Base-by-base conservation (phyloP, 2,329 filamentous ascomycete species). In the Podosphaera leucotricha region DNA sequence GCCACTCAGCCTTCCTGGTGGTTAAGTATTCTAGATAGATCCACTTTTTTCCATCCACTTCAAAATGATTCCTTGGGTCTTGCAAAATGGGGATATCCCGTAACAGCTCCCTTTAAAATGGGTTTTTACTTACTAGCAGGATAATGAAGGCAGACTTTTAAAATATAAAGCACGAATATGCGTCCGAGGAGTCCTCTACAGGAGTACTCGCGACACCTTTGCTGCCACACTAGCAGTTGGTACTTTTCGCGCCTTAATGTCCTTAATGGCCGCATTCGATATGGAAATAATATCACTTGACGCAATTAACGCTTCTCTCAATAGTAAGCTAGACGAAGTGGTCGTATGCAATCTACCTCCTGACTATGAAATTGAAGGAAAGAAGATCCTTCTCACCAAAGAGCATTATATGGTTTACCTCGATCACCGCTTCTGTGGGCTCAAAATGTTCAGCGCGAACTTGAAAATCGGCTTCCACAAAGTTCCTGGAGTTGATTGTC, bases 81-180 rank as follows among this genome's bases (percentile, higher is more conserved):
- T n/a, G n/a, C n/a, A n/a, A n/a, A n/a, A n/a, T n/a, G n/a, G n/a
- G n/a, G n/a, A n/a, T n/a, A n/a, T n/a, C n/a, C n/a, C n/a, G n/a
- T n/a, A n/a, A n/a, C n/a, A n/a, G n/a, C 22, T 41, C n/a, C 38
- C 38, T 22, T n/a, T 41, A 6, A 41, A 41, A 18, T 41, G 38
- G 38, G 38, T 41, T 7, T 41, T 41, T 26, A 41, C 19, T 18
- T 41, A 41, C n/a, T 24, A 41, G n/a, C 22, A 24, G 26, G 38
- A 41, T 28, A n/a, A 41, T 7, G 20, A 41, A 16, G 38, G 38
- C n/a, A 26, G 20, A n/a, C 13, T 41, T 6, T 24, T 28, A 26
- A 41, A 41, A 28, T 26, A 41, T 16, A 26, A 41, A 16, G 38
- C 38, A 13, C 38, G 38, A 10, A 41, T 41, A 24, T 41, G 22